A percentile compares a stretch with the other conserved stretches of the same genome.
These are phyloP conservation scores for Pythium biforme DNA, from an alignment of 352 stramenopile species.

Conservation along the genomic window DNA sequence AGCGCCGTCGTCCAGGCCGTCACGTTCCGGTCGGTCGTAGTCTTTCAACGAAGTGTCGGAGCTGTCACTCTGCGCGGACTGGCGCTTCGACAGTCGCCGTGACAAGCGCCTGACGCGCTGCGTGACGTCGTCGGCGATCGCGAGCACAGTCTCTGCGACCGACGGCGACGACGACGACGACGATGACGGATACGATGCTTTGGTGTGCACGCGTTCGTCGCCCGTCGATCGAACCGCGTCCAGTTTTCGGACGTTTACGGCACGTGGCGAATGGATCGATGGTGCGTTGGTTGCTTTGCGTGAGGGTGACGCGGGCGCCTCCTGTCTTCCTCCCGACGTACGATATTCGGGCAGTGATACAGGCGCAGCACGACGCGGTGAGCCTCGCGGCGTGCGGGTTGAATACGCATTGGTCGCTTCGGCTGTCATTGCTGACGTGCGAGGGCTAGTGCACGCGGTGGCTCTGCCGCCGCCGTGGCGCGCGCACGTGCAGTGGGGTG, in stretches of 20 bases:
- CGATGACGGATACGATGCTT: too few species aligned
- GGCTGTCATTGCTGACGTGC: too few species aligned
- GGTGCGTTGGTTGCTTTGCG: not conserved
- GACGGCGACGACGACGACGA: not conserved
- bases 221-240: not conserved
- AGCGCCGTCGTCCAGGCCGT: not conserved
- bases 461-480: slow-evolving; percentile 22
- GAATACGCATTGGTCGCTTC: not conserved
- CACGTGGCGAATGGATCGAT: not conserved
- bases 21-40: not conserved
- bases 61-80: not conserved
- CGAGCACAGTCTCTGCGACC: not conserved
- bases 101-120: slow-evolving; percentile 5
- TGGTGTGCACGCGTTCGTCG: not conserved
- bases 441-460: not conserved
- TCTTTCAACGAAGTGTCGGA: not conserved
- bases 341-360: not conserved
- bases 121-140: not conserved
- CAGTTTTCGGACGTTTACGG: not conserved
- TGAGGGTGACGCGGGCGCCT: not conserved
- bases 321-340: not conserved
- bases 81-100: slow-evolving; percentile 4
- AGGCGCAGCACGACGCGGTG: not conserved
- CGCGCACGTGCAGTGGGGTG: slow-evolving; percentile 38
- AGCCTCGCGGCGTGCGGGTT: not conserved